Evolutionary conservation across 148 eudicot species (phyloP).

Genomic region (Agrostemma githago): DNA sequence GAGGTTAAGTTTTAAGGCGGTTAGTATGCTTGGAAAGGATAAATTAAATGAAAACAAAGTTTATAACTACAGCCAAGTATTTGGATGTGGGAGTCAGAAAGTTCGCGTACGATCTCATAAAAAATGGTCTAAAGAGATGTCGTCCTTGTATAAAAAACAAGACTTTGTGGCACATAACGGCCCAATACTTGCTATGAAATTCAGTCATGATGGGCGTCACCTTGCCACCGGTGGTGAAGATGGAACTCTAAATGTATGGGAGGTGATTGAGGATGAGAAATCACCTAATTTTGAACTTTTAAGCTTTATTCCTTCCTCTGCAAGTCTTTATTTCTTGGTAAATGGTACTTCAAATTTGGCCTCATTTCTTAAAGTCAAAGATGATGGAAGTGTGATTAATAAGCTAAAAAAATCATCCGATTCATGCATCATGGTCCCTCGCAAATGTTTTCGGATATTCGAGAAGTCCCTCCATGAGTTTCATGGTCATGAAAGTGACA

Average conservation of each 20-base stretch:
- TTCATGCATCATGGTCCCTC: slow-evolving; percentile 71
- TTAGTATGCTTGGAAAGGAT: slow-evolving; percentile 26
- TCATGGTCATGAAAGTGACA: slow-evolving; percentile 68
- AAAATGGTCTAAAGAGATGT: slow-evolving; percentile 65
- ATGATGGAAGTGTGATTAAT: slow-evolving; percentile 32
- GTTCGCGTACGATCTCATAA: slow-evolving; percentile 46
- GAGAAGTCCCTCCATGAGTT: slow-evolving; percentile 76
- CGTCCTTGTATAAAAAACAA: slow-evolving; percentile 59
- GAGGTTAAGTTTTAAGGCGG: slow-evolving; percentile 35
- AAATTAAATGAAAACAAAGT: slow-evolving; percentile 25
- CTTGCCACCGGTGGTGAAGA: slow-evolving; percentile 89
- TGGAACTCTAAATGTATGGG: slow-evolving; percentile 67
- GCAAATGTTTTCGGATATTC: slow-evolving; percentile 50
- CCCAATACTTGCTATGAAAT: slow-evolving; percentile 70
- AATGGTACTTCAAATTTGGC: slow-evolving; percentile 50
- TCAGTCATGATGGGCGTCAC: slow-evolving; percentile 75
- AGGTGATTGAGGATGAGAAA: slow-evolving; percentile 54
- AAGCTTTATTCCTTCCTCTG: slow-evolving; percentile 38
- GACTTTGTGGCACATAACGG: slow-evolving; percentile 77
- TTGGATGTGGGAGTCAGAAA: slow-evolving; percentile 29
- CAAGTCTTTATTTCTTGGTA: slow-evolving; percentile 48
- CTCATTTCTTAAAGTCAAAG: slow-evolving; percentile 40
- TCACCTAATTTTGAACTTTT: slow-evolving; percentile 30
- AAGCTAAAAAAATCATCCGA: slow-evolving; percentile 45
- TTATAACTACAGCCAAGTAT: slow-evolving; percentile 8